phyloP scores from a whole-genome alignment of 805 yeast species.

The Candida ponderosae region DNA sequence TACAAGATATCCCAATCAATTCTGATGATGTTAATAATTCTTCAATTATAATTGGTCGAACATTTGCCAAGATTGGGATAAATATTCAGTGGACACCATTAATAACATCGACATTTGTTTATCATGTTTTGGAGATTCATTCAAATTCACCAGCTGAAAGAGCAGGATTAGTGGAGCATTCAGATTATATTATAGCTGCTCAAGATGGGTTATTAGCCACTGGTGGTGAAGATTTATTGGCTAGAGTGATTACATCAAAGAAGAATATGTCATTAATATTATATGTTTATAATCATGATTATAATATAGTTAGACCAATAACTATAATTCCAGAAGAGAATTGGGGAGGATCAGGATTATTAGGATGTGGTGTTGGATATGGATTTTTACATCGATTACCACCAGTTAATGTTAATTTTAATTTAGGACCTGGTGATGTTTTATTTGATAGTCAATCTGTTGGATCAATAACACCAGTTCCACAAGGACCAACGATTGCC shows the following conservation, averaged over 20 bases:
- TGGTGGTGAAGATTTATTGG: conserved; percentile 80
- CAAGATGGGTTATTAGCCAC: conserved; percentile 77
- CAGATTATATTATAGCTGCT: conserved; percentile 85
- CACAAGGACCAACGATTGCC: not conserved
- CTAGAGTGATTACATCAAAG: conserved; percentile 53
- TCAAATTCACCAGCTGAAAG: conserved; percentile 73
- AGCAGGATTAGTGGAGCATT: conserved; percentile 77
- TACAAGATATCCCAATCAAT: conserved; percentile 20
- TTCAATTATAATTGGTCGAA: conserved; percentile 15
- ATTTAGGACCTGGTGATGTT: conserved; percentile 27
- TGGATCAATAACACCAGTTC: not conserved
- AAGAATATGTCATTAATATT: conserved; percentile 39
- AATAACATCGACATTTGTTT: conserved; percentile 69
- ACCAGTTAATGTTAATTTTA: conserved; percentile 41
- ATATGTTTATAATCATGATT: conserved; percentile 83
- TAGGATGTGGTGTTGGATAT: conserved; percentile 94
- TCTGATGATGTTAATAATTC: conserved; percentile 9
- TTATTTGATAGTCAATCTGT: conserved; percentile 25
- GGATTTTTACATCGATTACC: conserved; percentile 88
- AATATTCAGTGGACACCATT: conserved; percentile 73
- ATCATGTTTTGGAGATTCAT: conserved; percentile 75
- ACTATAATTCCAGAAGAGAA: conserved; percentile 62
- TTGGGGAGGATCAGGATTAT: conserved; percentile 79
- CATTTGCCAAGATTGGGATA: conserved; percentile 52
- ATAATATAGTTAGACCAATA: conserved; percentile 80